phyloP scores from a whole-genome alignment of 2,329 filamentous ascomycete genomes.

The Pyricularia pennisetigena region DNA sequence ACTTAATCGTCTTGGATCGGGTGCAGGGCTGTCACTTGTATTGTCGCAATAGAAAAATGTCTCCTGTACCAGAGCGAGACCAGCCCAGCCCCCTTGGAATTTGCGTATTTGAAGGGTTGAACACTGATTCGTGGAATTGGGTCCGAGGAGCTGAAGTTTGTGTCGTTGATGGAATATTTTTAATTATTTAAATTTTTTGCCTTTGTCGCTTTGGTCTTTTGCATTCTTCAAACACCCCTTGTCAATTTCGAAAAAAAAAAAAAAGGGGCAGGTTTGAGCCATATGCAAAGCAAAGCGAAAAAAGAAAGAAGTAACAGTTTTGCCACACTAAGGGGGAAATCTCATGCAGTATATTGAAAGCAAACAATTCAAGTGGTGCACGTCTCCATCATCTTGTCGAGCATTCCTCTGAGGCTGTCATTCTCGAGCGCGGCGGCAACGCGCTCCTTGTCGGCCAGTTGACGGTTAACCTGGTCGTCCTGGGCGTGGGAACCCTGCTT shows the following conservation, averaged over 20 bases:
- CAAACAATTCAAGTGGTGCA: conserved; percentile 36
- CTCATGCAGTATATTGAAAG: background rate
- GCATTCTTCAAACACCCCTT: background rate
- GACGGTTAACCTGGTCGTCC: conserved; percentile 93
- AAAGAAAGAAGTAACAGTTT: background rate
- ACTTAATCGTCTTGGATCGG: background rate
- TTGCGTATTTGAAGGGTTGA: background rate
- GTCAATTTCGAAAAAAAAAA: background rate
- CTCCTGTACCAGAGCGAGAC: background rate
- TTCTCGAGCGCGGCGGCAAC: conserved; percentile 94
- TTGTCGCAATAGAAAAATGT: background rate
- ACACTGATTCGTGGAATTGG: background rate
- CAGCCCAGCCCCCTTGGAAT: background rate
- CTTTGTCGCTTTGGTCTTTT: background rate
- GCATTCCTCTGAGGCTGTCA: conserved; percentile 74
- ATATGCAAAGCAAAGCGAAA: background rate
- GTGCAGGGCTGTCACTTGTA: background rate
- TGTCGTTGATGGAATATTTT: background rate
- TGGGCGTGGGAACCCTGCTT: conserved; percentile 95
- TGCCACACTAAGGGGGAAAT: background rate
- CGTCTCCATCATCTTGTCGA: conserved; percentile 89
- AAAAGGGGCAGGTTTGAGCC: background rate
- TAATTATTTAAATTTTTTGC: no score
- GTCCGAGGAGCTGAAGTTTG: background rate
- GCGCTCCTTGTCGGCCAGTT: conserved; percentile 90